Evolutionary conservation across 225 moss, liverwort and hornwort species (phyloP).

Genomic region (Antitrichia curtipendula): DNA sequence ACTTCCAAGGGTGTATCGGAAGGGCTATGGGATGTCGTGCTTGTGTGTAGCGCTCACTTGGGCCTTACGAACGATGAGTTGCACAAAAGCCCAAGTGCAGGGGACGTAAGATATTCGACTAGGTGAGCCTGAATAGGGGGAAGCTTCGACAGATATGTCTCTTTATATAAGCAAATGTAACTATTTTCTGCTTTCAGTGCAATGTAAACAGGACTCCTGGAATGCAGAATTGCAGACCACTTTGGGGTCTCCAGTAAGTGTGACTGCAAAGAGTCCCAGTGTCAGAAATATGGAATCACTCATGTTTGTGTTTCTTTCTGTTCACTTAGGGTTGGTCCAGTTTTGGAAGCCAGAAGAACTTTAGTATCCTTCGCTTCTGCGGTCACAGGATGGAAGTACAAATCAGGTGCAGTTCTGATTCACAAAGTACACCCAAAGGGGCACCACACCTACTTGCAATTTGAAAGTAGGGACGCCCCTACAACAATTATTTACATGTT

Average conservation of each 20-base stretch:
- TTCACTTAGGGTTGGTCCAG: not conserved
- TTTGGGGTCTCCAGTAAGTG: not conserved
- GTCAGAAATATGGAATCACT: not conserved
- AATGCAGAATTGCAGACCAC: not conserved
- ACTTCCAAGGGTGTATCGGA: not conserved
- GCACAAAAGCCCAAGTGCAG: not conserved
- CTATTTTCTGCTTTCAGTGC: not conserved
- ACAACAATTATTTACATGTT: constrained; percentile 7
- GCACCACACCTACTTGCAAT: not conserved
- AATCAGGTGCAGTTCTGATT: not conserved
- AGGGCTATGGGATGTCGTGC: not conserved
- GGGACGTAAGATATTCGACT: not conserved
- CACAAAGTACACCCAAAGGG: not conserved
- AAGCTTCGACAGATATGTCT: not conserved
- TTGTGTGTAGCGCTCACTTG: not conserved
- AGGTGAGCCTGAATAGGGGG: not conserved
- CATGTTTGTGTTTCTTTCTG: not conserved
- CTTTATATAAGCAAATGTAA: not conserved
- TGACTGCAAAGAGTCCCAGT: not conserved
- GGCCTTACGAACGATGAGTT: not conserved
- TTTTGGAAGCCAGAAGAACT: not conserved
- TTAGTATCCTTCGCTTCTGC: too few relatives aligned
- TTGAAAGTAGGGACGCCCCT: not conserved
- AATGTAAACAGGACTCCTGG: not conserved
- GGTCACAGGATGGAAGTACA: not conserved